Base-by-base conservation (phyloP, 2,329 filamentous ascomycete species). In the Aspergillus hiratsukae region DNA sequence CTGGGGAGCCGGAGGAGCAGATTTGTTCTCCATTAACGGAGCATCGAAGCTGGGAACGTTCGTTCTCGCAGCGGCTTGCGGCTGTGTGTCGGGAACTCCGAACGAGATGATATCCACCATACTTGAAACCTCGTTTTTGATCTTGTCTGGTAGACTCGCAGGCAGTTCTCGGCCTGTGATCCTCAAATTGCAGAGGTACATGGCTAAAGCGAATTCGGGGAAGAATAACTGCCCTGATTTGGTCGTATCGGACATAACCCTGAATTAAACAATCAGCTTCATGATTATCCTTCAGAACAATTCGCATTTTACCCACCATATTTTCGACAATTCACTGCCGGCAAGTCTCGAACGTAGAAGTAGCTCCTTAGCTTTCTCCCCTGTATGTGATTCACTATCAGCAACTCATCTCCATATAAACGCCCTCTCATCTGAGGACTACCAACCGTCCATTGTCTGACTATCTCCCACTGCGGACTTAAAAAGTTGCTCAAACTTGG, bases 81-180 rank as follows among this genome's bases (percentile, higher is more conserved):
- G 78, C 41, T 78, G 78, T 28, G 93, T 88, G 62, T 99, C 94
- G 0, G 85, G 86, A 25, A 97, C 84, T 64, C 88, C 91, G 72
- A 99, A 99, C 58, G 91, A 96, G 70, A 99, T 99, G 55, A 99
- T 99, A 70, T 99, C 94, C 43, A 99, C 94, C 92, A 99, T 97
- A 75, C 94, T 96, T 3, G 93, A 97, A 19, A 99, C 94, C 74
- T 99, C 94, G 67, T 99, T 99, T 78, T 87, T 89, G 62, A 99
- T 87, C 57, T 85, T 88, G 31, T 97, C 91, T 0, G 94, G 94
- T 9, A 99, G 80, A 5, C 71, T 74, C 1, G 81, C 69, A 0
- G 94, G 94, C 25, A 99, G 75, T 0, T 87, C 80, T 75, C 96
- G 96, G 57, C 91, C 91, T 0, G 90, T 94, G 57, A 97, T 80